phyloP scores from a whole-genome alignment of 2,329 filamentous ascomycete genomes.

The Penicillium nordicum region DNA sequence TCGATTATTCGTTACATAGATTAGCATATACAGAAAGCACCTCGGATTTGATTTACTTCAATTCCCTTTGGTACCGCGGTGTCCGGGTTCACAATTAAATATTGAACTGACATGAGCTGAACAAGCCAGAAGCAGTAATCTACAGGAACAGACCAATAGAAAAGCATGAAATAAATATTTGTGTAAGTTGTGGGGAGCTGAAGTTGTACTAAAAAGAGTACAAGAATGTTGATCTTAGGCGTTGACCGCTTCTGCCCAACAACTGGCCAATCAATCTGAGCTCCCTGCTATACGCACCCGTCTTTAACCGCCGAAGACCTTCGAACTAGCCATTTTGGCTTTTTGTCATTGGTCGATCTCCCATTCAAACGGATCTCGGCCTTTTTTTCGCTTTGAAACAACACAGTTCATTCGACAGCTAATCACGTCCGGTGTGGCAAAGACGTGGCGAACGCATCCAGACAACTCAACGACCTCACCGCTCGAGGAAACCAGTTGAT shows the following conservation, averaged over 20 bases:
- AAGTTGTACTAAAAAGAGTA: not conserved
- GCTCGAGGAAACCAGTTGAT: constrained; percentile 1
- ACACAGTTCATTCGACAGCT: not conserved
- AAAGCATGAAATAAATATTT: no score
- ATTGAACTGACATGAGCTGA: not conserved
- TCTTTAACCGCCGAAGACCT: not conserved
- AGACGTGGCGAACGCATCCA: constrained; percentile 8
- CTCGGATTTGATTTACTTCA: not conserved
- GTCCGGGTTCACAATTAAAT: not conserved
- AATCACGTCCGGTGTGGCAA: not conserved
- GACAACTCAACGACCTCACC: constrained; percentile 3
- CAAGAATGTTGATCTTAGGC: not conserved
- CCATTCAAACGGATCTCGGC: not conserved
- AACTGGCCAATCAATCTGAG: not conserved
- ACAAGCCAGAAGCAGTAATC: not conserved
- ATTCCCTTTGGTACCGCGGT: no score
- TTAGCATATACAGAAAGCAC: not conserved
- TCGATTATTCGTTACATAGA: not conserved
- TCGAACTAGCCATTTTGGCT: not conserved
- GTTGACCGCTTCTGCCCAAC: not conserved
- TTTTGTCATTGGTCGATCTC: not conserved
- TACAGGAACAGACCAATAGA: not conserved
- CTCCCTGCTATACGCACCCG: not conserved
- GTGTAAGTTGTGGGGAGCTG: not conserved
- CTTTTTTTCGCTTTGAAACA: not conserved